Evolutionary conservation across 805 yeast genomes (phyloP).

Genomic region (Ogataea thermomethanolica): DNA sequence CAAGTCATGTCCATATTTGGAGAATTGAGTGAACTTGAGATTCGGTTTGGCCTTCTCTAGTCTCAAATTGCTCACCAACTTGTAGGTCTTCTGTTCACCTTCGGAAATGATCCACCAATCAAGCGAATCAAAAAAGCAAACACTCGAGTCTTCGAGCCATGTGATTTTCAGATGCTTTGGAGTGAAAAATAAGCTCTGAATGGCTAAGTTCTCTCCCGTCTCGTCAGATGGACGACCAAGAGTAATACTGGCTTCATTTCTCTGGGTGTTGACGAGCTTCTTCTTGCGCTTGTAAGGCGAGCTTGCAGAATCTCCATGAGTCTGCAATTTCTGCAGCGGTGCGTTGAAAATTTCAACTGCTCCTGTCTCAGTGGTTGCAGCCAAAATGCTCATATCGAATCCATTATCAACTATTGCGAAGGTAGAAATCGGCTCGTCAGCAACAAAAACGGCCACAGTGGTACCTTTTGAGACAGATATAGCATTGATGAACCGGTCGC

Average conservation of each 20-base stretch:
- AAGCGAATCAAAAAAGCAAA: slow-evolving; percentile 55
- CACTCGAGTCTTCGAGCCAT: slow-evolving; percentile 61
- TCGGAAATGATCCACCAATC: slow-evolving; percentile 40
- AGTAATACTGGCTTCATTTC: slow-evolving; percentile 43
- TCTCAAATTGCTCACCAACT: slow-evolving; percentile 26
- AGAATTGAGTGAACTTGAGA: slow-evolving; percentile 38
- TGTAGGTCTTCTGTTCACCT: slow-evolving; percentile 21
- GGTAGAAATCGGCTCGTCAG: slow-evolving; percentile 57
- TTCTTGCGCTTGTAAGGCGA: slow-evolving; percentile 41
- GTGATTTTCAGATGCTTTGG: slow-evolving; percentile 41
- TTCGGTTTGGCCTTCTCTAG: slow-evolving; percentile 40
- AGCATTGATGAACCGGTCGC: slow-evolving; percentile 79
- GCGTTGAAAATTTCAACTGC: slow-evolving; percentile 64
- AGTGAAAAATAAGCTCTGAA: slow-evolving; percentile 23
- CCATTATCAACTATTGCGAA: slow-evolving; percentile 37
- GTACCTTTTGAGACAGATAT: slow-evolving; percentile 47
- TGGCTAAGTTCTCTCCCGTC: slow-evolving; percentile 29
- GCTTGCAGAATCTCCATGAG: slow-evolving; percentile 12
- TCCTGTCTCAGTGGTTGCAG: slow-evolving; percentile 74
- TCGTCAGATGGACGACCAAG: slow-evolving; percentile 44
- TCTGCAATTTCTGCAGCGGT: slow-evolving; percentile 36
- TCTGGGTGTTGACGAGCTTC: slow-evolving; percentile 47
- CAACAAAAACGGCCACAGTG: slow-evolving; percentile 57
- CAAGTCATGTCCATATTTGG: slow-evolving; percentile 47
- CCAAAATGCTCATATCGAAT: slow-evolving; percentile 35